Evolutionary conservation across 129 eudicot species (phyloP), one percentile per base, ranked within the genome.

Genomic region (Flaveria robusta): DNA sequence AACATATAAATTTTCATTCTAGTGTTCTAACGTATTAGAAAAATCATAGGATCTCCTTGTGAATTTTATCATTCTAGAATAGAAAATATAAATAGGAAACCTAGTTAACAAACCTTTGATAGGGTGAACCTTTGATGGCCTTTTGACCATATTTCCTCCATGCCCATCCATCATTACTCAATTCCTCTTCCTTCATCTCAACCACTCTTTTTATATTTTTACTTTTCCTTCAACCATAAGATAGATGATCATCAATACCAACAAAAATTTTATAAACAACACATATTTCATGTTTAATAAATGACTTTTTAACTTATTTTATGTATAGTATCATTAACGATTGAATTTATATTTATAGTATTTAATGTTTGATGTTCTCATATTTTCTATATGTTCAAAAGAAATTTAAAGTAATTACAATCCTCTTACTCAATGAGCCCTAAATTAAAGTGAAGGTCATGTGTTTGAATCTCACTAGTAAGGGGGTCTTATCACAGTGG

Each of bases 101-200:
- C 2, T 59, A 16, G 20, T 12, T 18, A 20, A 3, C 20, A 46
- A 34, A 89, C 96, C 96, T 89, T 37, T 91, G 96, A 86, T 82
- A 74, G 0, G 91, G 87, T 5, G 96, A 82, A 34, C 89, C 91
- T 80, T 89, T 89, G 68, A 89, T 89, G 23, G 88, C 89, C 49
- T 89, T 89, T 60, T 86, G 96, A 19, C 96, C 96, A 42, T 89
- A 89, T 78, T 89, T 89, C 54, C 91, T 70, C 96, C 96, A 89
- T 6, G 96, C 86, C 91, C 96, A 86, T 26, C 86, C 82, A 73
- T 86, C 96, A 27, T 76, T 83, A 0, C 77, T 71, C 43, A 86
- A 82, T 75, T 89, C 85, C 14, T 86, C 96, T 59, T 84, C 83
- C 24, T 86, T 89, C 87, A 86, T 80, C 45, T 74, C 86, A 58